A percentile compares a stretch with the other conserved stretches of the same genome.
Evolutionary conservation across 2,329 filamentous ascomycete genomes (phyloP).

Genomic region (Neoarthrinium moseri): DNA sequence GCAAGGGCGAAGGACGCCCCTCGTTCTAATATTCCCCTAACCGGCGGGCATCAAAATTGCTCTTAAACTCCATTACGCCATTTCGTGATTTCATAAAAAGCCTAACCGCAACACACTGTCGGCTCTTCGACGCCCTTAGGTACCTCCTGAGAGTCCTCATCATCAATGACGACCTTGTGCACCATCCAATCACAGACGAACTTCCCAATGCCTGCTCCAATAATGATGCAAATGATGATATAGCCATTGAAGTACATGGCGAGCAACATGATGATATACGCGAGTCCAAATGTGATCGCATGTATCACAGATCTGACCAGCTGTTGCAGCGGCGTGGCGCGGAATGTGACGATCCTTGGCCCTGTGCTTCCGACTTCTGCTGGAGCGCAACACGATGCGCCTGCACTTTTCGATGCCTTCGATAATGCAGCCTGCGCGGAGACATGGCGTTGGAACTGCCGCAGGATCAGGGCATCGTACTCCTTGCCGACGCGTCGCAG

Average conservation of each 20-base stretch:
- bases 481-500: conserved; percentile 40
- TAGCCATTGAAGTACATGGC: conserved; percentile 47
- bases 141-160: conserved; percentile 18
- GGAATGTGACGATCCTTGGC: conserved; percentile 29
- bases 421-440: conserved; percentile 21
- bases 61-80: not conserved
- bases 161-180: conserved; percentile 34
- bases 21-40: too few relatives aligned
- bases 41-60: not conserved
- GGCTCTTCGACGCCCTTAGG: conserved; percentile 40
- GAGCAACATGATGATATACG: conserved; percentile 43
- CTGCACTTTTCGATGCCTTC: conserved; percentile 3
- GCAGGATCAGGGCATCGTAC: conserved; percentile 38
- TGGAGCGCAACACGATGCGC: conserved; percentile 13
- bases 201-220: conserved; percentile 51
- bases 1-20: too few relatives aligned
- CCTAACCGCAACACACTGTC: conserved; percentile 44
- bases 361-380: conserved; percentile 6
- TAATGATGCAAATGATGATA: conserved; percentile 40
- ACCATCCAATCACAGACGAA: conserved; percentile 55
- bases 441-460: conserved; percentile 35
- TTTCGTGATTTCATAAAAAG: too few relatives aligned
- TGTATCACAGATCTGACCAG: conserved; percentile 37
- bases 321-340: conserved; percentile 39
- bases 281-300: conserved; percentile 38